Percentiles rank a stretch among this genome's conserved stretches.
Evolutionary conservation across 2,329 filamentous ascomycete genomes (phyloP).

Genomic region (Rhytidhysteron rufulum): DNA sequence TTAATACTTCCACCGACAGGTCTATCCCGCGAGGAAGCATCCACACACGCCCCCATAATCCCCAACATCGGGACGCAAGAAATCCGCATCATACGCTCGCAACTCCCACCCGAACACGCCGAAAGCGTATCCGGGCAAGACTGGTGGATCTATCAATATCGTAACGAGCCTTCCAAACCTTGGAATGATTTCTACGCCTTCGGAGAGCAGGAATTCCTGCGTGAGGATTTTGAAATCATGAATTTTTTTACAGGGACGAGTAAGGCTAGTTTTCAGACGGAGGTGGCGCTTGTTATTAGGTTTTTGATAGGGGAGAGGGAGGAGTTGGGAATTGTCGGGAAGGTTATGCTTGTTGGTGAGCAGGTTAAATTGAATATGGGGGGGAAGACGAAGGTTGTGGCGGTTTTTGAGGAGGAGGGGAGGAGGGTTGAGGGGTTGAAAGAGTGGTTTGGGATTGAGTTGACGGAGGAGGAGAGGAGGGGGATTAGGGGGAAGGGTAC

Average conservation of each 20-base stretch:
- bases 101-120: conserved; percentile 44
- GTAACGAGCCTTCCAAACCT: conserved; percentile 28
- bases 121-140: conserved; percentile 33
- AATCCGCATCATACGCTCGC: conserved; percentile 51
- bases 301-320: conserved; percentile 33
- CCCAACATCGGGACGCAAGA: conserved; percentile 54
- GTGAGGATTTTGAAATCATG: conserved; percentile 37
- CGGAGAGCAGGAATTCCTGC: conserved; percentile 36
- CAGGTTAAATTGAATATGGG: conserved; percentile 43
- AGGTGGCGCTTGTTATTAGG: conserved; percentile 34
- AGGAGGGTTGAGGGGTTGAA: conserved; percentile 37
- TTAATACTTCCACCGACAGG: conserved; percentile 37
- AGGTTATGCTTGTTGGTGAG: conserved; percentile 39
- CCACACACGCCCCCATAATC: conserved; percentile 26
- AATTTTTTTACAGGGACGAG: conserved; percentile 34
- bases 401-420: conserved; percentile 36
- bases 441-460: conserved; percentile 38
- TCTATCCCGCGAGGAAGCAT: conserved; percentile 17
- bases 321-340: conserved; percentile 26
- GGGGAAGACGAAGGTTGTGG: conserved; percentile 36
- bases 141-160: conserved; percentile 62
- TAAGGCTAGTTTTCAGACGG: conserved; percentile 30
- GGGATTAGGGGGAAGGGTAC: conserved; percentile 30
- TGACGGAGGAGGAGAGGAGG: conserved; percentile 31
- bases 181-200: conserved; percentile 46